A percentile compares a stretch with the other conserved stretches of the same genome.
Evolutionary conservation across 2,329 filamentous ascomycete species (phyloP).

Genomic region (Ophiostoma triangulosporum): DNA sequence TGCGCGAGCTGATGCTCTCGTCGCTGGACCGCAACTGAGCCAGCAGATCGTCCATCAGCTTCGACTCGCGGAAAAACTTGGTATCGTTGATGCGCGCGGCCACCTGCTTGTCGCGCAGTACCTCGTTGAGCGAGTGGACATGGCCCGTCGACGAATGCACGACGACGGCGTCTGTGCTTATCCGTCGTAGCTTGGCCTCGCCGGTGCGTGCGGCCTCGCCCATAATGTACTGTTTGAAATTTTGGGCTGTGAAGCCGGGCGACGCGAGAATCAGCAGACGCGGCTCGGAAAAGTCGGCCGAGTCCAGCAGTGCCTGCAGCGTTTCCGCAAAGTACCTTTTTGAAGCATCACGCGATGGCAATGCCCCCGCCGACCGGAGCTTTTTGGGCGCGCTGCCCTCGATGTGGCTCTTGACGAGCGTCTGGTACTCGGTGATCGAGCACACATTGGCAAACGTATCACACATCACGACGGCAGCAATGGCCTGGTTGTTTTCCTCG

Average conservation of each 20-base stretch:
- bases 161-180: conserved; percentile 52
- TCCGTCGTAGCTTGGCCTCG: conserved; percentile 55
- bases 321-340: conserved; percentile 66
- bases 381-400: conserved; percentile 53
- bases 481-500: conserved; percentile 64
- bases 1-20: too few species aligned
- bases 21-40: too few species aligned
- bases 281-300: too few species aligned
- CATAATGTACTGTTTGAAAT: conserved; percentile 62
- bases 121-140: conserved; percentile 74
- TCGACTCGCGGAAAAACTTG: too few species aligned
- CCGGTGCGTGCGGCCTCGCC: conserved; percentile 42
- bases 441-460: conserved; percentile 76
- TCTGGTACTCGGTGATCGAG: conserved; percentile 67
- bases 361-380: conserved; percentile 36
- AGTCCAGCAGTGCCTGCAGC: too few species aligned
- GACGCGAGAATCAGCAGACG: too few species aligned
- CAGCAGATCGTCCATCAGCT: too few species aligned
- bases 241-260: conserved; percentile 59
- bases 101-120: conserved; percentile 66
- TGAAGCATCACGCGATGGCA: conserved; percentile 42
- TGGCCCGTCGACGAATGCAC: conserved; percentile 79
- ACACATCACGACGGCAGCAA: conserved; percentile 87
- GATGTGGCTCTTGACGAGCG: conserved; percentile 56
- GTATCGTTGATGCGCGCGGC: too few species aligned